Evolutionary conservation across 768 basidiomycete species (phyloP).

Genomic region (Boletellus ananas): DNA sequence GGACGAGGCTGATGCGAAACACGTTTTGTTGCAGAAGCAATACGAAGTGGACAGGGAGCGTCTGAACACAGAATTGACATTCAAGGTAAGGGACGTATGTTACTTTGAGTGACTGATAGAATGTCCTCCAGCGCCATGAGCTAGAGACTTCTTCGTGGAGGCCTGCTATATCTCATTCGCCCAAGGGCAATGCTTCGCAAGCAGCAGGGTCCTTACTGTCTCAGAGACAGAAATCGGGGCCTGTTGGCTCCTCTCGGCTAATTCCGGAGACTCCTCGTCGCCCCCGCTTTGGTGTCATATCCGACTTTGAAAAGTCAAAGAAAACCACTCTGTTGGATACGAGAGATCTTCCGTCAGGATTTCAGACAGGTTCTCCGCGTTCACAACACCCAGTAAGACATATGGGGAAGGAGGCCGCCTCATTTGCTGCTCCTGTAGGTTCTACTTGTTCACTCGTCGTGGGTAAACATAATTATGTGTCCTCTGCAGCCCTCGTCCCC

Average conservation of each 20-base stretch:
- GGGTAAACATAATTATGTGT: background rate
- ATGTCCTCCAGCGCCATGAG: conserved; percentile 57
- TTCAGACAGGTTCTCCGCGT: conserved; percentile 19
- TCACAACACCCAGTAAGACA: conserved; percentile 13
- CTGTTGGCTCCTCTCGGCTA: conserved; percentile 27
- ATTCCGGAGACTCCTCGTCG: conserved; percentile 38
- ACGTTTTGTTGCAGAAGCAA: conserved; percentile 53
- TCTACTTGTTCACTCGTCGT: background rate
- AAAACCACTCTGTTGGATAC: conserved; percentile 7
- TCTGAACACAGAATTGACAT: conserved; percentile 61
- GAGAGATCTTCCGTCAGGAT: conserved; percentile 25
- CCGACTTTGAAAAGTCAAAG: conserved; percentile 23
- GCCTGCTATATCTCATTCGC: conserved; percentile 42
- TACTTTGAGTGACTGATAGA: conserved; percentile 10
- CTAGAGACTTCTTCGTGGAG: conserved; percentile 54
- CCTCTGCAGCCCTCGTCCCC: conserved; percentile 7
- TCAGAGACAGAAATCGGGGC: conserved; percentile 38
- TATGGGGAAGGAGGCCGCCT: conserved; percentile 18
- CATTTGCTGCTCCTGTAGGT: conserved; percentile 8
- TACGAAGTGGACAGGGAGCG: conserved; percentile 68
- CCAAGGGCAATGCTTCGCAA: conserved; percentile 41
- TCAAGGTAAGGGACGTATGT: conserved; percentile 50
- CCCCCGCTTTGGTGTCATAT: conserved; percentile 31
- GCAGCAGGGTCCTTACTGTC: conserved; percentile 39
- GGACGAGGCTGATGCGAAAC: conserved; percentile 57